These are phyloP conservation scores for Curvularia eragrostidis DNA, from an alignment of 2,329 filamentous ascomycete genomes.

Conservation along the genomic window DNA sequence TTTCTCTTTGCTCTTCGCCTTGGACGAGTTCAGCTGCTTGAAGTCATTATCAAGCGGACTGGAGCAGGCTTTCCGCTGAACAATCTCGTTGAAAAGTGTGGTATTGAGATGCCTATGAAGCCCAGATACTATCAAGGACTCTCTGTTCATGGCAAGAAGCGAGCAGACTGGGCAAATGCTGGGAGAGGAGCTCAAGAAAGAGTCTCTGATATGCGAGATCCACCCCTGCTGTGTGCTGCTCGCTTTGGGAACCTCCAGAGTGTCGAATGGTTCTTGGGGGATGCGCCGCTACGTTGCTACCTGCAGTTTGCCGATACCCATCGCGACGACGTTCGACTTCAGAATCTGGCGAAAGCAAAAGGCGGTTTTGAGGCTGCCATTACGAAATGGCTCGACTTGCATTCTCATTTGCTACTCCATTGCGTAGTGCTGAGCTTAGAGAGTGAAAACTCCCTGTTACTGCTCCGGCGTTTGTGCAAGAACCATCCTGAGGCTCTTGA, in stretches of 20 bases:
- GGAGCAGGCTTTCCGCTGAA: conserved; percentile 75
- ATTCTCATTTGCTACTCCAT: conserved; percentile 65
- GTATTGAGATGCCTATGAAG: conserved; percentile 67
- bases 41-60: conserved; percentile 68
- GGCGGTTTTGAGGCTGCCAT: conserved; percentile 71
- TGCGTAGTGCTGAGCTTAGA: conserved; percentile 56
- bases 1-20: conserved; percentile 51
- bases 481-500: conserved; percentile 68
- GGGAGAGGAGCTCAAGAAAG: conserved; percentile 17
- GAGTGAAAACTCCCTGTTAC: conserved; percentile 54
- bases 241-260: conserved; percentile 65
- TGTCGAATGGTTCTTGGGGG: conserved; percentile 79
- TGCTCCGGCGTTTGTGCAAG: conserved; percentile 72
- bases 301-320: conserved; percentile 70
- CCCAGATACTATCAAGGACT: conserved; percentile 75
- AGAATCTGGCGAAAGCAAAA: conserved; percentile 64
- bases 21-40: conserved; percentile 64
- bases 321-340: conserved; percentile 66
- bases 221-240: conserved; percentile 69
- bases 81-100: conserved; percentile 69
- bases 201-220: conserved; percentile 32
- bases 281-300: conserved; percentile 72
- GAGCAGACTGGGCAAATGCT: conserved; percentile 69
- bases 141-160: conserved; percentile 72
- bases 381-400: conserved; percentile 62